Base-by-base conservation (phyloP, 257 asterid species). In the Penstemon davidsonii region DNA sequence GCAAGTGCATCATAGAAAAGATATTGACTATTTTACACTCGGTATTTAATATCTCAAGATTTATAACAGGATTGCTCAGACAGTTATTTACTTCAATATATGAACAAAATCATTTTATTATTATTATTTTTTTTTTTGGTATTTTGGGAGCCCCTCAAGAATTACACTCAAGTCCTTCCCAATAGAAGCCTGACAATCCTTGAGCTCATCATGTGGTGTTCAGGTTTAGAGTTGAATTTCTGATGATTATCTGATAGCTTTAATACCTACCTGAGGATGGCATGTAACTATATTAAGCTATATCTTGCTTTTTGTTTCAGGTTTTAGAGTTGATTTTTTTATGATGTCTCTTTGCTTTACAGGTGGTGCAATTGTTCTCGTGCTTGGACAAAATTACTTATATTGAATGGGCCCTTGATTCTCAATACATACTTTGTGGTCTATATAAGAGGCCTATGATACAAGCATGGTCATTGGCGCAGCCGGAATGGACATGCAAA, bases 401-500 rank as follows among this genome's bases (percentile, higher is more conserved):
- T 73, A 91, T 94, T 12, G 99, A 91, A 71, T 94, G 99, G 99
- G 99, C 99, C 62, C 85, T 78, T 57, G 99, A 94, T 85, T 94
- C 99, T 4, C 95, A 91, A 60, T 94, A 90, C 74, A 86, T 94
- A 72, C 96, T 94, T 6, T 94, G 97, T 81, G 99, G 96, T 67
- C 86, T 94, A 53, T 81, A 78, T 69, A 93, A 85, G 88, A 91
- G 83, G 78, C 99, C 97, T 18, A 85, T 94, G 96, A 81, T 94
- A 78, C 99, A 94, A 79, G 99, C 96, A 18, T 94, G 99, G 99
- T 91, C 97, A 33, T 79, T 94, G 84, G 75, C 86, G 6, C 97
- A 94, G 64, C 99, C 97, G 0, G 99, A 94, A 50, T 94, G 99
- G 97, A 94, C 97, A n/a, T 91, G 99, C 75, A 94, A 94, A 77